Evolutionary conservation across 345 rosid genomes (phyloP).

Genomic region (Viola odorata): DNA sequence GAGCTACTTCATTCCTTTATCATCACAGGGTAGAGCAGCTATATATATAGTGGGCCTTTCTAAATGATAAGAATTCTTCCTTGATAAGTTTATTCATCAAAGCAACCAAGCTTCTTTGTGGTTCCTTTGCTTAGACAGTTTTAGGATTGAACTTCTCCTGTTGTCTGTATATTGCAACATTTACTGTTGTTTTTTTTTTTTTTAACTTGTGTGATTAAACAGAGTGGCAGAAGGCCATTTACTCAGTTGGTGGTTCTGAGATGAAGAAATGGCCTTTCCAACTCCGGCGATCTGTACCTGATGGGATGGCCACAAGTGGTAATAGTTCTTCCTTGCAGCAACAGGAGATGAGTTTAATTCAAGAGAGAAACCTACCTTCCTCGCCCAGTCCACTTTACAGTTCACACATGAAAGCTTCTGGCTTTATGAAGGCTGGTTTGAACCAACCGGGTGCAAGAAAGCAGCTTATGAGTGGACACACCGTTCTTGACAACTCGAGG

Average conservation of each 20-base stretch:
- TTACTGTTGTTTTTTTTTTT: constrained; percentile 5
- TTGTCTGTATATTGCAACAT: constrained; percentile 2
- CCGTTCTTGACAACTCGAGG: constrained; percentile 58
- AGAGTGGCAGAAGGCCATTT: constrained; percentile 99
- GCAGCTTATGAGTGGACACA: constrained; percentile 68
- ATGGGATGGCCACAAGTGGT: constrained; percentile 61
- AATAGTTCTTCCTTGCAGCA: constrained; percentile 79
- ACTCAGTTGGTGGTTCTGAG: constrained; percentile 86
- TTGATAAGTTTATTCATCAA: too few relatives aligned
- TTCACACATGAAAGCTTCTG: constrained; percentile 72
- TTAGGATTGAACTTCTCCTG: background rate
- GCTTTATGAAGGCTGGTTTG: constrained; percentile 81
- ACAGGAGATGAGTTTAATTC: constrained; percentile 88
- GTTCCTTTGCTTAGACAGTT: too few relatives aligned
- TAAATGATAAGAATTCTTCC: too few relatives aligned
- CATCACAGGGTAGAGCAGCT: too few relatives aligned
- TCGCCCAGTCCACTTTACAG: constrained; percentile 79
- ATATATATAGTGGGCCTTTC: too few relatives aligned
- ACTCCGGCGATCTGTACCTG: constrained; percentile 76
- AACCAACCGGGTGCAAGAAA: constrained; percentile 77
- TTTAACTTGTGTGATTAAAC: constrained; percentile 24
- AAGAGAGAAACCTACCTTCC: constrained; percentile 80
- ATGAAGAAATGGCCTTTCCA: constrained; percentile 93
- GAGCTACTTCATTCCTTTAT: too few relatives aligned
- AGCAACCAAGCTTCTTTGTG: too few relatives aligned